Evolutionary conservation across 805 yeast genomes (phyloP).

Genomic region (Sungouiella blattae): DNA sequence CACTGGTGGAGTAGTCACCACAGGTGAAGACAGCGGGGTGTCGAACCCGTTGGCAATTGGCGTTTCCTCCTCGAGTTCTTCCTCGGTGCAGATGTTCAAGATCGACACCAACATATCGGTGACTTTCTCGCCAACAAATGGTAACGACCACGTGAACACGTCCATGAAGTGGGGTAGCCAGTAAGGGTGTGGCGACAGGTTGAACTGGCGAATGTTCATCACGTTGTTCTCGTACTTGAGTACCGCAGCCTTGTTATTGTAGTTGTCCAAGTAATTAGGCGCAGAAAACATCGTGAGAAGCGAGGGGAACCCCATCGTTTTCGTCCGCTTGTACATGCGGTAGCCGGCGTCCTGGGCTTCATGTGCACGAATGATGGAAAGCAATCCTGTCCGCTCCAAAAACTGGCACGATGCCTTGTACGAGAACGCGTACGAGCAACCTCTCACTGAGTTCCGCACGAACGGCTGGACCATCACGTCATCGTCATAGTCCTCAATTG

Average conservation of each 20-base stretch:
- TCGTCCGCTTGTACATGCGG: slow-evolving; percentile 85
- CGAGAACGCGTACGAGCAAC: slow-evolving; percentile 89
- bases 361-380: slow-evolving; percentile 91
- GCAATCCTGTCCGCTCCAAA: slow-evolving; percentile 68
- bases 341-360: slow-evolving; percentile 98
- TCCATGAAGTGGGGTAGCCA: slow-evolving; percentile 97
- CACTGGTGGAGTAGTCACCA: slow-evolving; percentile 5
- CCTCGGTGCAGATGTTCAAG: slow-evolving; percentile 91
- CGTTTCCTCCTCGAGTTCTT: slow-evolving; percentile 79
- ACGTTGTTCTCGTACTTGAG: slow-evolving; percentile 87
- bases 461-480: slow-evolving; percentile 45
- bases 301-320: slow-evolving; percentile 83
- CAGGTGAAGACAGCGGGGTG: slow-evolving; percentile 11
- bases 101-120: slow-evolving; percentile 90
- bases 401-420: slow-evolving; percentile 80
- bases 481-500: slow-evolving; percentile 81
- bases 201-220: slow-evolving; percentile 94
- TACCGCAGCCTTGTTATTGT: slow-evolving; percentile 93
- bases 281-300: slow-evolving; percentile 91
- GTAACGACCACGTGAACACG: slow-evolving; percentile 95
- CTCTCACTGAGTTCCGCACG: slow-evolving; percentile 71
- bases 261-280: slow-evolving; percentile 89
- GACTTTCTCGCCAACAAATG: slow-evolving; percentile 94
- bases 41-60: slow-evolving; percentile 35
- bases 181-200: slow-evolving; percentile 90